phyloP scores from a whole-genome alignment of 805 yeast genomes.

The Isabelozyma pseudorhagii region DNA sequence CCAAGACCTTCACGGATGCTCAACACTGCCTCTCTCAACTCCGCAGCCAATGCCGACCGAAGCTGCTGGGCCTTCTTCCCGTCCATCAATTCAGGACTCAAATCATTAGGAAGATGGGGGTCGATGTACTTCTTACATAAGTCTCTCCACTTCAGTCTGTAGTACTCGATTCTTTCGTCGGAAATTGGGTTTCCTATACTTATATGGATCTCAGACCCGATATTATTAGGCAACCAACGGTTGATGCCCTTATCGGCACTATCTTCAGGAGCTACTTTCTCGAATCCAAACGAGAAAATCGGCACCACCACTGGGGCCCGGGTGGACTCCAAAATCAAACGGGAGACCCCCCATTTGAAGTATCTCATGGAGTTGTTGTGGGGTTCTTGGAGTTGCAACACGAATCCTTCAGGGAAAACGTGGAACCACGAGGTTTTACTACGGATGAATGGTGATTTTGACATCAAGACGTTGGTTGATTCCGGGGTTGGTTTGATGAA shows the following conservation, averaged over 20 bases:
- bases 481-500: conserved; percentile 25
- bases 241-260: conserved; percentile 53
- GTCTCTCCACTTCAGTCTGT: conserved; percentile 67
- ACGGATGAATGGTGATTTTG: conserved; percentile 53
- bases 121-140: conserved; percentile 56
- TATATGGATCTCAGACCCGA: conserved; percentile 66
- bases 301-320: conserved; percentile 86
- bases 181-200: conserved; percentile 70
- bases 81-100: conserved; percentile 56
- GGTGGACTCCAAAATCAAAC: conserved; percentile 79
- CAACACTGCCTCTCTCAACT: conserved; percentile 60
- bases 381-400: conserved; percentile 79
- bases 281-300: conserved; percentile 81
- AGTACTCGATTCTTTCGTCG: conserved; percentile 54
- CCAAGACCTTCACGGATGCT: conserved; percentile 40
- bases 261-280: conserved; percentile 79
- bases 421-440: conserved; percentile 85
- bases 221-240: conserved; percentile 57
- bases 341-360: conserved; percentile 92
- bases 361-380: conserved; percentile 84
- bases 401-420: conserved; percentile 93
- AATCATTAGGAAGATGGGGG: conserved; percentile 50
- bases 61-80: conserved; percentile 66
- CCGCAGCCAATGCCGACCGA: conserved; percentile 68
- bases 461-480: conserved; percentile 28